Evolutionary conservation across 495 filamentous ascomycete species (phyloP), one percentile per base, ranked within the genome.

Genomic region (Rhypophila decipiens): DNA sequence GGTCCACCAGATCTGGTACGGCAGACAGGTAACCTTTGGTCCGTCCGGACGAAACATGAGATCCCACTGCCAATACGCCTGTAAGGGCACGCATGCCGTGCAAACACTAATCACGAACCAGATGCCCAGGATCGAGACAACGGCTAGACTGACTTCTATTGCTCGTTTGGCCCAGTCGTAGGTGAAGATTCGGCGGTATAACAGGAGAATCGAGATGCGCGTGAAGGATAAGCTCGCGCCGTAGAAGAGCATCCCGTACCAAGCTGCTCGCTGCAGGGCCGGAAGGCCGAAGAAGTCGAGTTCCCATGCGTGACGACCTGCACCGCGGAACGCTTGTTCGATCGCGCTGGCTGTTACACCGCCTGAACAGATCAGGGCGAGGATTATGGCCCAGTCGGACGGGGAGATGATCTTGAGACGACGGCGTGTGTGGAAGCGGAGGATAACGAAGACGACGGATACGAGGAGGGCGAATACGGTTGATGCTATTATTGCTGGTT

Each of bases 351-450:
- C 51, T n/a, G 43, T 39, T 5, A 64, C 50, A 12, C 55, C 60
- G 9, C 52, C 58, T 2, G 60, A 40, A 42, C 41, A 64, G 7
- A 63, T 57, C 3, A 64, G 49, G 12, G 60, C 55, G 13, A 53
- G 60, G 18, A 64, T 12, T 19, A 64, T 56, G 24, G 37, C 54
- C 60, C 58, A 61, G 20, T 64, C 60, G 1, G 60, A 48, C 13
- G 50, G 47, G 10, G 55, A 50, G 13, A 64, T 44, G 10, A 59
- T 53, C 12, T 59, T 64, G 15, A 61, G 33, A 13, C 38, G 15
- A 10, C 49, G 49, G n/a, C 60, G 50, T 10, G 59, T 63, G 52
- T 65, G 63, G 29, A 65, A 65, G 17, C 62, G 57, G 12, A 60
- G 24, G 3, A 22, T 44, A 2, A 65, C 62, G 39, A 63, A 65